Base-by-base conservation (phyloP, 805 yeast genomes). In the Deakozyma indianensis region DNA sequence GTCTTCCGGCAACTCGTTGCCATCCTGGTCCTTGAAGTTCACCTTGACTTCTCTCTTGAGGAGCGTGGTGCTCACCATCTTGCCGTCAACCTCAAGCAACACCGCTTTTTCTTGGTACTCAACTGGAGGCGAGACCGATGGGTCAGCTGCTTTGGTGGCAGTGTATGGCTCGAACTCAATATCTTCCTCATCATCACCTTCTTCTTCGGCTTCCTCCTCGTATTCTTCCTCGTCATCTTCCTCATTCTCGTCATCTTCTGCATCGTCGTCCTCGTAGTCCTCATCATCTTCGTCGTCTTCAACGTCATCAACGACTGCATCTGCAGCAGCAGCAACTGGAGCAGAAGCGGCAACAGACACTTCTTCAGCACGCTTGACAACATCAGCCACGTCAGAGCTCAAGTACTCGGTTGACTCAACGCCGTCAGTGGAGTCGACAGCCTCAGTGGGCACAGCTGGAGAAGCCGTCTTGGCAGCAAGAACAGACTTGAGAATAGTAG, bases 51-150 rank as follows among this genome's bases (percentile, higher is more conserved):
- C 43, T 27, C 28, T 47, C 46, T 43, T 43, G 25, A 11, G 41
- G 23, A 32, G 44, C 45, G 48, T 50, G 44, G 9, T 46, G 45
- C 29, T 29, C 24, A 41, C 35, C 35, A 32, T 35, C 21, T 24
- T 38, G 23, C 42, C 42, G 38, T 41, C 44, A 24, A 41, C 44
- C 14, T 45, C 51, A 3, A 42, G 47, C 44, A 15, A 29, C 24
- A 41, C 44, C 16, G 43, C 48, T 29, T 47, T 45, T 22, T 41
- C 47, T 3, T 23, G 38, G 15, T 27, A 50, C 35, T 43, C 50
- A 22, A n/a, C 42, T 21, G 49, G 24, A 23, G 45, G 35, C 18
- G 46, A 9, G 40, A n/a, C 40, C 41, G 5, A 22, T 18, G 23
- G 41, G 18, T 28, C n/a, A 22, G 41, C 38, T 23, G 43, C 24